Evolutionary conservation across 495 filamentous ascomycete species (phyloP).

Genomic region (Polyplosphaeria fusca): DNA sequence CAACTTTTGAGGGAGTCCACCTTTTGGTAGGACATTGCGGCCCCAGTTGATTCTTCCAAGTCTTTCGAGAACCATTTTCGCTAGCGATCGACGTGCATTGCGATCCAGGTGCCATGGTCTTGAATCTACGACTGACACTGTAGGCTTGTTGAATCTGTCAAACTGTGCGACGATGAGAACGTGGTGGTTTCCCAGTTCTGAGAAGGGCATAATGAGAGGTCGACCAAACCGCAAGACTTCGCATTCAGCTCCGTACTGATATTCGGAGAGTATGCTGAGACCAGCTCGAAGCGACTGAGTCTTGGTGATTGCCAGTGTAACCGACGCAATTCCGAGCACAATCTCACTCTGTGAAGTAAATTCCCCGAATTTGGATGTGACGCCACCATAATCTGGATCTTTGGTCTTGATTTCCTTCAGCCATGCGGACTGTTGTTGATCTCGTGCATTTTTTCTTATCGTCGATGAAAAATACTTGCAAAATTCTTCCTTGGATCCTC

Average conservation of each 20-base stretch:
- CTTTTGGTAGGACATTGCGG: neutral
- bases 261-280: neutral
- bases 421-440: neutral
- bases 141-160: neutral
- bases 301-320: slow-evolving; percentile 1
- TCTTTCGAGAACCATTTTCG: neutral
- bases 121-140: neutral
- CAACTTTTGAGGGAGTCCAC: neutral
- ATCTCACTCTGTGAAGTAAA: neutral
- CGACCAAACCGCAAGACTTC: neutral
- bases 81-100: neutral
- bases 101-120: neutral
- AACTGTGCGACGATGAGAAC: neutral
- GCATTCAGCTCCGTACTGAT: neutral
- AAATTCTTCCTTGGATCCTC: neutral
- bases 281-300: neutral
- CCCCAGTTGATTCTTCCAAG: neutral
- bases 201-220: neutral
- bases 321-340: neutral
- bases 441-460: neutral
- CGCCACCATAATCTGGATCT: neutral
- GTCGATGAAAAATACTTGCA: neutral
- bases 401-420: neutral
- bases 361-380: neutral
- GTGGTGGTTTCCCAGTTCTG: neutral